Evolutionary conservation across 768 basidiomycete species (phyloP).

Genomic region (Termitomyces sp.): DNA sequence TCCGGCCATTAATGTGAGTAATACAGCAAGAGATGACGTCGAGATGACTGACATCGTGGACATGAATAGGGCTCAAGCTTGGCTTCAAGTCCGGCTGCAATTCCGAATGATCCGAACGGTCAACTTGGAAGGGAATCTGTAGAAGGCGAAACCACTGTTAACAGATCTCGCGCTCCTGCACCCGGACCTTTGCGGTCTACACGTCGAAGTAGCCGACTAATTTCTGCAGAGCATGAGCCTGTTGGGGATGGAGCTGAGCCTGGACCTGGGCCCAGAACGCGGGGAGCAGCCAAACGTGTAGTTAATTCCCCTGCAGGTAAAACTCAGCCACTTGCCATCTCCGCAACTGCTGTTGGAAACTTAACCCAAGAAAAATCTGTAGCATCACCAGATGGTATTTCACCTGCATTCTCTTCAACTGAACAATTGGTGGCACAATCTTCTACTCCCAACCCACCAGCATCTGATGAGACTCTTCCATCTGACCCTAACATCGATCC

Average conservation of each 20-base stretch:
- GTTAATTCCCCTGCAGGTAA: slow-evolving; percentile 8
- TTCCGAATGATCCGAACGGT: background rate
- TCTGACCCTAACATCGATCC: slow-evolving; percentile 18
- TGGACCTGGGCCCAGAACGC: slow-evolving; percentile 14
- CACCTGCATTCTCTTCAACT: background rate
- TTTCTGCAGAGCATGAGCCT: slow-evolving; percentile 2
- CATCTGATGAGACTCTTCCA: background rate
- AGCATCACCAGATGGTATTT: slow-evolving; percentile 6
- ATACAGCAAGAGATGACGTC: background rate
- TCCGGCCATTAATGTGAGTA: background rate
- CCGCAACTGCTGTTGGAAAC: slow-evolving; percentile 9
- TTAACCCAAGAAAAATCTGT: slow-evolving; percentile 13
- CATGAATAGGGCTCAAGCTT: slow-evolving; percentile 12
- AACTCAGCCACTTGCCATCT: slow-evolving; percentile 8
- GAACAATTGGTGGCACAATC: background rate
- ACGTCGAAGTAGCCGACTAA: slow-evolving; percentile 14
- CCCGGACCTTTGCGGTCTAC: slow-evolving; percentile 13
- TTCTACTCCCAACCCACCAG: background rate
- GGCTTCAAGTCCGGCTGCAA: slow-evolving; percentile 7
- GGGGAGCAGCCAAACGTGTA: slow-evolving; percentile 13
- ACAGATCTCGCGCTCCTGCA: slow-evolving; percentile 1
- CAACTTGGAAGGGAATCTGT: background rate
- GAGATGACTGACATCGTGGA: background rate
- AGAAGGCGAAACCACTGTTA: background rate
- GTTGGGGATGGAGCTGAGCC: background rate